Evolutionary conservation across 805 yeast species (phyloP), one percentile per base, ranked within the genome.

Genomic region (Saccharomycopsis vini): DNA sequence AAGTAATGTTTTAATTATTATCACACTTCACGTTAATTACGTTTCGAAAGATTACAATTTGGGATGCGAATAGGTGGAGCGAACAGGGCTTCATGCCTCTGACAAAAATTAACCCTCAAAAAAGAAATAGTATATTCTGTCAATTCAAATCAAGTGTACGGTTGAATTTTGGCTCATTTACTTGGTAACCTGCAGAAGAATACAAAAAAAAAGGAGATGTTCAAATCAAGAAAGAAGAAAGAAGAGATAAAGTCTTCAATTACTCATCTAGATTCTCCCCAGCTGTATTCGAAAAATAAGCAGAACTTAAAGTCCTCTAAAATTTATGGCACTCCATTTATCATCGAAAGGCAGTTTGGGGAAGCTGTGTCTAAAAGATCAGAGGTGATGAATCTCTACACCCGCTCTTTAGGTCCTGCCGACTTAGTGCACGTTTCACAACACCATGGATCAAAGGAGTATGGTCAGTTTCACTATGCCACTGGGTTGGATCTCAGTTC

Each of bases 371-470:
- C 38, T 12, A 41, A 39, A 10, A 37, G 52, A 34, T 38, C 52
- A 5, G 47, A 46, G 32, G 35, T 49, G 16, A 24, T 46, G 36
- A 20, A 19, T 4, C 42, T 39, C 32, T 36, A 46, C 22, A 31
- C 45, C 9, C 19, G 24, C 26, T 31, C 48, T 3, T 41, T 46
- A 18, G 94, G 94, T 0, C 85, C 88, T 2, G 81, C 88, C 3
- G 94, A 84, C 60, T 63, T 83, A 45, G 76, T 79, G 2, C 82
- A 71, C 52, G 52, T 73, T 23, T 57, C 71, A 23, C 68, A 62
- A 44, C 44, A 30, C 18, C 39, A 39, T 12, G 44, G 47, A 10
- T 39, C 44, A 3, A 51, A 57, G 18, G 67, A 63, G 26, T 33
- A 47, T 20, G 78, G 79, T 7, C 69, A 74, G 28, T 75, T 73